Base-by-base conservation (phyloP, 2,329 filamentous ascomycete species). In the Fusarium verticillioides region DNA sequence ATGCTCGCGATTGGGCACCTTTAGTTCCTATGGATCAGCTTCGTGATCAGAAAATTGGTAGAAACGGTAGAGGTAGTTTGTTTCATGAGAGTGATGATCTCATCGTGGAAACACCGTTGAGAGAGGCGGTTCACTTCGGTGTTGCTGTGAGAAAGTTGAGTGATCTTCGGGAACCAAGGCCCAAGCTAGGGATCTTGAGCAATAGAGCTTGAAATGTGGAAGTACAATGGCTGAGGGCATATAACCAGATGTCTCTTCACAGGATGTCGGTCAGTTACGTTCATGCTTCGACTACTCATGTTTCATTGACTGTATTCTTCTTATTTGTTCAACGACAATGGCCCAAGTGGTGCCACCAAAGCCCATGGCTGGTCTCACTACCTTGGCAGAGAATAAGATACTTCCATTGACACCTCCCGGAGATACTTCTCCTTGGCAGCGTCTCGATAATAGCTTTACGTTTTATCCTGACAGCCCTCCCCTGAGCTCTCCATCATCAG, bases 401-500 rank as follows among this genome's bases (percentile, higher is more conserved):
- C 30, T 58, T 28, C 66, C 60, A 10, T 46, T 56, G 21, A 43
- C 42, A 16, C 46, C 60, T 21, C 59, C 62, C n/a, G 40, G 50
- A 30, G 69, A 64, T 28, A 21, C 23, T 46, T 62, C 62, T 23
- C 42, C 53, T 21, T 73, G 71, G 69, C 34, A 26, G 7, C 58
- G 53, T 44, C 34, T 61, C 7, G 59, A 70, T 9, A 70, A 58
- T 11, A 42, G 47, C 42, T 70, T 70, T 30, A 8, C 43, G 5
- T 60, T 65, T 30, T 70, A 63, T 39, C 66, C 71, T 28, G 56
- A 73, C 12, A 73, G 58, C 37, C 71, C 69, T 37, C 70, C 66
- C 15, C 58, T 58, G 30, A 68, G 60, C 56, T 66, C 49, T 26
- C 44, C 66, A 13, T 54, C 49, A 4, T 61, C 69, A n/a, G 59